Evolutionary conservation across 2,329 filamentous ascomycete genomes (phyloP).

Genomic region (Fusarium hainanense): DNA sequence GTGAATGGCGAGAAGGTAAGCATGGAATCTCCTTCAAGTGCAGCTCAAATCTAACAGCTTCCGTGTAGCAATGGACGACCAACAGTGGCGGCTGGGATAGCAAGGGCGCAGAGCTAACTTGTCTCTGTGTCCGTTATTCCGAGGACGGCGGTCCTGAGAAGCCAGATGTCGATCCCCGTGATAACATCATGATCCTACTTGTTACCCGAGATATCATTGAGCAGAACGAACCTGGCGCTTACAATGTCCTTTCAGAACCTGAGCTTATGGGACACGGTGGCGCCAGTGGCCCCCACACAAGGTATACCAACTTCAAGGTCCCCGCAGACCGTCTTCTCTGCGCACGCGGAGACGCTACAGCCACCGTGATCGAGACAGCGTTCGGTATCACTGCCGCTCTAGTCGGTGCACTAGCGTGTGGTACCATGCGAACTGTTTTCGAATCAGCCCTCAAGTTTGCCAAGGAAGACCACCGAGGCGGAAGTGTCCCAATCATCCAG

Average conservation of each 20-base stretch:
- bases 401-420: slow-evolving; percentile 4
- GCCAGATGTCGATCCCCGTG: not conserved
- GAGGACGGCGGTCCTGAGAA: slow-evolving; percentile 9
- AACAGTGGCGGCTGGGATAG: slow-evolving; percentile 13
- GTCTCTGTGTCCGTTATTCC: slow-evolving; percentile 1
- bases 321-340: not conserved
- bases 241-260: not conserved
- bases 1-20: slow-evolving; percentile 16
- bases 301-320: slow-evolving; percentile 5
- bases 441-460: slow-evolving; percentile 4
- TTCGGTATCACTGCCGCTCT: slow-evolving; percentile 12
- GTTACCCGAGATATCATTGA: not conserved
- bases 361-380: not conserved
- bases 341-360: not conserved
- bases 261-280: slow-evolving; percentile 10
- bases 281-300: slow-evolving; percentile 8
- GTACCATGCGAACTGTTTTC: slow-evolving; percentile 3
- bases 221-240: not conserved
- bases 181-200: not conserved
- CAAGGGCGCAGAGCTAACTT: slow-evolving; percentile 12
- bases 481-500: slow-evolving; percentile 1
- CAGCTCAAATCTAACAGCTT: not conserved
- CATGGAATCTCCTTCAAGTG: accelerated
- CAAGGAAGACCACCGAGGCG: slow-evolving; percentile 2
- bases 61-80: not conserved